Percentiles rank a stretch among this genome's conserved stretches.
These are phyloP conservation scores for Blastobotrys serpentis DNA, from an alignment of 1,139 yeast species.

Conservation along the genomic window DNA sequence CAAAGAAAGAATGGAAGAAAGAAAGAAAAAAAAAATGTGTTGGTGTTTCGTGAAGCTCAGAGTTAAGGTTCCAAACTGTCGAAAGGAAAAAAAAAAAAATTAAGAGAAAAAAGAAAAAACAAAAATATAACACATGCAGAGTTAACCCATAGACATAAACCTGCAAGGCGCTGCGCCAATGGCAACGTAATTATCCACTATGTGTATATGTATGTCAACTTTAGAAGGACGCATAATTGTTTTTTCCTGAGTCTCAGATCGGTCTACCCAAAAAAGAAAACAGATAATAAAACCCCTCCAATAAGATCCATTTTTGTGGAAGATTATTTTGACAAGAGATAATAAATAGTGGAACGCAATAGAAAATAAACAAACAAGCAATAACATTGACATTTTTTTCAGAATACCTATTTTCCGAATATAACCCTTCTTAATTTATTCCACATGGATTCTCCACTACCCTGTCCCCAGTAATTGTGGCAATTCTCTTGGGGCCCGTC, in stretches of 20 bases:
- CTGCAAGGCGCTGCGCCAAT: slow-evolving; percentile 6
- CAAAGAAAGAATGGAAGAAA: too few species aligned
- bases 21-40: too few species aligned
- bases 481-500: neutral
- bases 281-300: neutral
- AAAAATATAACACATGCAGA: too few species aligned
- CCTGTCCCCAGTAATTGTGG: neutral
- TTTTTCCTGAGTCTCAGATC: neutral
- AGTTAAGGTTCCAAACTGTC: neutral
- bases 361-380: neutral
- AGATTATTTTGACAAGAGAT: neutral
- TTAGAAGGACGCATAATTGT: neutral
- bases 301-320: too few species aligned
- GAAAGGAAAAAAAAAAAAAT: slow-evolving; percentile 3
- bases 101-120: neutral
- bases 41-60: too few species aligned
- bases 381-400: neutral
- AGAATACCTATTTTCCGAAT: neutral
- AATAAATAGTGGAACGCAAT: neutral
- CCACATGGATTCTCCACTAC: neutral
- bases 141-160: neutral
- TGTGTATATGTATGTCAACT: neutral
- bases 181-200: neutral
- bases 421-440: neutral
- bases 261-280: neutral